A percentile compares a stretch with the other conserved stretches of the same genome.
Conservation (phyloP, 1,284 basidiomycete species). For the Wallemia ichthyophaga region DNA sequence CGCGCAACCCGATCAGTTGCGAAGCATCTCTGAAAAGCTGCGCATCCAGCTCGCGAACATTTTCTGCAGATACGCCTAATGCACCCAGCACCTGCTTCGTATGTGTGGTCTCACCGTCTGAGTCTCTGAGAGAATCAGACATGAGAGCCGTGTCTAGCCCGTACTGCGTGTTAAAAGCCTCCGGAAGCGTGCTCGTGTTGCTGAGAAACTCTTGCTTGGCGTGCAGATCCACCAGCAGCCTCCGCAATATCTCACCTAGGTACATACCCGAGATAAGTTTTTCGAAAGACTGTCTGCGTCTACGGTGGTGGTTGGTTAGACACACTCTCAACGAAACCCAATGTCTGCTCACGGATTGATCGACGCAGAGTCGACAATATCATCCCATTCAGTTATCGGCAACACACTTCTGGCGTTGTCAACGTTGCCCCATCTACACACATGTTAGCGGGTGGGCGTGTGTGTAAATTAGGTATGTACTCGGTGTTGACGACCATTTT, state of each 20-base stretch:
- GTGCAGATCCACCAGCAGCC: slow-evolving; percentile 53
- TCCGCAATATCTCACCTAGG: slow-evolving; percentile 71
- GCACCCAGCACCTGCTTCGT: slow-evolving; percentile 28
- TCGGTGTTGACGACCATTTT: slow-evolving; percentile 91
- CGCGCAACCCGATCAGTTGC: slow-evolving; percentile 45
- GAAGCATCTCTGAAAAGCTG: slow-evolving; percentile 55
- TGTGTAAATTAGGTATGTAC: slow-evolving; percentile 36
- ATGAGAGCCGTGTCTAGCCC: slow-evolving; percentile 78
- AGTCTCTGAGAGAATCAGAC: slow-evolving; percentile 39
- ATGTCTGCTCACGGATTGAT: slow-evolving; percentile 13
- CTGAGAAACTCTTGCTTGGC: slow-evolving; percentile 48
- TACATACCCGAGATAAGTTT: slow-evolving; percentile 99
- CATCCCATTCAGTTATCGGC: slow-evolving; percentile 2
- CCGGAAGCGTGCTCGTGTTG: slow-evolving; percentile 25
- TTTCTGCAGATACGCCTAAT: slow-evolving; percentile 25
- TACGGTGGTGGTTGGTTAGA: too few relatives aligned
- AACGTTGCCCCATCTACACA: background rate
- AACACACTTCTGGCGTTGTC: background rate
- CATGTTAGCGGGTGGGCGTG: too few relatives aligned
- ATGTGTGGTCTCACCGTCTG: slow-evolving; percentile 8
- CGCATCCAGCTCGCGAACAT: slow-evolving; percentile 20
- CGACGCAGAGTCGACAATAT: background rate
- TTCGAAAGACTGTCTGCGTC: slow-evolving; percentile 68
- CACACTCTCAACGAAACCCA: too few relatives aligned
- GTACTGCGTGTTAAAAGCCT: slow-evolving; percentile 51